Evolutionary conservation across 768 basidiomycete genomes (phyloP), one percentile per base, ranked within the genome.

Genomic region (Galerina sulciceps): DNA sequence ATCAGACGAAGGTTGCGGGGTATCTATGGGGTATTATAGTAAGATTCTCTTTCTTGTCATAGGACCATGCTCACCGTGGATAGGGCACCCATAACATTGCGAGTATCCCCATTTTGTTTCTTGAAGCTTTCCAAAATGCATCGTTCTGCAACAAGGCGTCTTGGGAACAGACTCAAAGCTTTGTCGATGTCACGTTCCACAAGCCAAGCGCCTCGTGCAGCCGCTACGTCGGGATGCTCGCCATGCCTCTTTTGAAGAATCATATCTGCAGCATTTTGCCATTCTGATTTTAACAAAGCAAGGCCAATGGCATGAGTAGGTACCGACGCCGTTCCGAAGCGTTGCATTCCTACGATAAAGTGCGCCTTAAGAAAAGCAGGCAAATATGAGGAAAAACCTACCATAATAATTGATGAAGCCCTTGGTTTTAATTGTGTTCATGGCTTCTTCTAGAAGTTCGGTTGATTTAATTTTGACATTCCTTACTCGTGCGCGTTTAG

Each of bases 331-430:
- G 96, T 99, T 47, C 97, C 97, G 75, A 99, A 99, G 10, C 97
- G 90, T 69, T 99, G 97, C 96, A 99, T 99, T 44, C 96, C 95
- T 92, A 40, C 15, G 34, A 55, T 46, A 43, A 45, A 38, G 48
- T 57, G 15, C 31, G 37, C 10, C 18, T 23, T 60, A n/a, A 60
- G 56, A 34, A 59, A 62, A 61, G 37, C n/a, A 40, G 14, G 10
- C 18, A 42, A 50, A 4, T n/a, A 55, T 22, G 15, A 4, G 11
- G 53, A 23, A 8, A 15, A 52, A 18, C 43, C 56, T 73, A 93
- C 94, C 96, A 69, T 97, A 99, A 70, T 98, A 99, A 71, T 99
- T 99, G 71, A 99, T 93, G 74, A 99, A 99, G 0, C 97, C 97
- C 57, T 85, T 86, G 53, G 81, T 74, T 71, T 94, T 92, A 51